Percentiles rank a stretch among this genome's conserved stretches.
Conservation (phyloP, 1,139 yeast genomes). For the Suhomyces anneliseae region DNA sequence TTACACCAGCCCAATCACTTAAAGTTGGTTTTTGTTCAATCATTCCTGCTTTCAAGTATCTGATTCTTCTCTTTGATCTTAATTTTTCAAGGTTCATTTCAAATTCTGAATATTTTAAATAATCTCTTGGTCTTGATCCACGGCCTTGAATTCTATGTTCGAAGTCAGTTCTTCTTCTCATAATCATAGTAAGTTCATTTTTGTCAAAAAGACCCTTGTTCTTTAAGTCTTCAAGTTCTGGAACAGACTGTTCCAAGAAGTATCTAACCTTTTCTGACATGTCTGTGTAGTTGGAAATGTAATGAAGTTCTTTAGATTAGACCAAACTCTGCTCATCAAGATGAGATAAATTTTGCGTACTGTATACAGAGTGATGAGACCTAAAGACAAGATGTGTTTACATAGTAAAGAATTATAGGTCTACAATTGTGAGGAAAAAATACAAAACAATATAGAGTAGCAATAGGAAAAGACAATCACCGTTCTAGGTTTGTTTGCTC, state of each 20-base stretch:
- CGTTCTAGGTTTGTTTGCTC: too few relatives aligned
- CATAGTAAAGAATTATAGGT: too few relatives aligned
- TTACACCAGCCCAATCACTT: constrained; percentile 85
- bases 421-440: too few relatives aligned
- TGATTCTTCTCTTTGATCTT: constrained; percentile 65
- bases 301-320: not conserved
- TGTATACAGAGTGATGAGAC: constrained; percentile 3
- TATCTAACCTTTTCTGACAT: constrained; percentile 80
- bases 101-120: constrained; percentile 73
- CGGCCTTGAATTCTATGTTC: constrained; percentile 89
- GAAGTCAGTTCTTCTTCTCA: constrained; percentile 93
- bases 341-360: constrained; percentile 8
- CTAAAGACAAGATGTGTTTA: not conserved
- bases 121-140: constrained; percentile 79
- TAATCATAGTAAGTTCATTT: constrained; percentile 78
- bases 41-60: constrained; percentile 56
- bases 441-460: too few relatives aligned
- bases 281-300: not conserved
- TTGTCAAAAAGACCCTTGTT: constrained; percentile 77
- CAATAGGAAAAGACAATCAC: too few relatives aligned
- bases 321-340: not conserved
- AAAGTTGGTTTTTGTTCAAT: constrained; percentile 58
- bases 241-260: constrained; percentile 80
- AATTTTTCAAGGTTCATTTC: constrained; percentile 80
- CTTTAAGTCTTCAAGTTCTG: constrained; percentile 87